Percentiles rank a stretch among this genome's conserved stretches.
phyloP scores from a whole-genome alignment of 225 moss, liverwort and hornwort genomes.

The Bryum argenteum region DNA sequence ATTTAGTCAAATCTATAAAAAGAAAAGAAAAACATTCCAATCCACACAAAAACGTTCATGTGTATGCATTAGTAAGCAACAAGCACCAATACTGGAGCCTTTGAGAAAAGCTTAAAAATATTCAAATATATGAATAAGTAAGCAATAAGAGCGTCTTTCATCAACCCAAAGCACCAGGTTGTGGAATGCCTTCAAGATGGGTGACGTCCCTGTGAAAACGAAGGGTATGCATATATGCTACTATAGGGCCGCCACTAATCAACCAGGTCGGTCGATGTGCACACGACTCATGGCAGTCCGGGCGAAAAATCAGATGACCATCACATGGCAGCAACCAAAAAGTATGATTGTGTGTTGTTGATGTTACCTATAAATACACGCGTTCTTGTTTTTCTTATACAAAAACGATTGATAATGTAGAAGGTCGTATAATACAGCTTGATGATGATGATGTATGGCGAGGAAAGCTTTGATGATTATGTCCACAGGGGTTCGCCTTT shows the following conservation, averaged over 20 bases:
- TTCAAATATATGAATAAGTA: neutral
- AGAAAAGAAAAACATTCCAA: too few relatives aligned
- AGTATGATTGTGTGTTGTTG: neutral
- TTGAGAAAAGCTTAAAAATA: neutral
- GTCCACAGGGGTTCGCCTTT: conserved; percentile 59
- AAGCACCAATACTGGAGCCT: too few relatives aligned
- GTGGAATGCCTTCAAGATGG: conserved; percentile 35
- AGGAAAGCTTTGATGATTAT: conserved; percentile 22
- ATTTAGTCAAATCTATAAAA: too few relatives aligned
- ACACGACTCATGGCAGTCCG: conserved; percentile 57
- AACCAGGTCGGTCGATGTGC: conserved; percentile 51
- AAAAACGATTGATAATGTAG: neutral
- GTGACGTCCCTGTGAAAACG: conserved; percentile 23
- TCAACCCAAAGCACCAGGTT: conserved; percentile 26
- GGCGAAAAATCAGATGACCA: conserved; percentile 44
- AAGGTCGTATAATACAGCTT: conserved; percentile 29
- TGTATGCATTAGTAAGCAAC: too few relatives aligned
- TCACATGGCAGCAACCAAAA: conserved; percentile 20
- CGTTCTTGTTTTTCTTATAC: neutral
- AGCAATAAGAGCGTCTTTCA: conserved; percentile 41
- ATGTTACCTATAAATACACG: neutral
- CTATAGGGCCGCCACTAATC: conserved; percentile 53
- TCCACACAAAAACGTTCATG: neutral
- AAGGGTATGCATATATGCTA: conserved; percentile 2
- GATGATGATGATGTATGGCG: too few relatives aligned